These are phyloP conservation scores for Cryoendolithus antarcticus DNA, from an alignment of 2,329 filamentous ascomycete species.

Conservation along the genomic window DNA sequence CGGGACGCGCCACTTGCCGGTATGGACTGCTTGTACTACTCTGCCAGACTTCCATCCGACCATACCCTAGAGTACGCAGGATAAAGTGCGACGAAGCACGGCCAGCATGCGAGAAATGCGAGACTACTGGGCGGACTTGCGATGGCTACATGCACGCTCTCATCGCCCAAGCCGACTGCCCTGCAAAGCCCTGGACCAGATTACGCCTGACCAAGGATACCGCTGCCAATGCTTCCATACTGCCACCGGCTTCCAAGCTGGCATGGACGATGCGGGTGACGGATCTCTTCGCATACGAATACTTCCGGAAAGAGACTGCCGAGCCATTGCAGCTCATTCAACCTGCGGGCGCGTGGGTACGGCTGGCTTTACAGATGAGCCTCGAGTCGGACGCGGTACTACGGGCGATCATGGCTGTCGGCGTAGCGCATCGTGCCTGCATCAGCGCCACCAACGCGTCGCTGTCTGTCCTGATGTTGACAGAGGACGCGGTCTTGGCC, in stretches of 20 bases:
- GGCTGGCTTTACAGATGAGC: conserved; percentile 2
- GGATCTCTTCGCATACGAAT: conserved; percentile 1
- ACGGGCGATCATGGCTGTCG: no score
- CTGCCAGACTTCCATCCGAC: no score
- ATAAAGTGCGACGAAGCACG: conserved; percentile 44
- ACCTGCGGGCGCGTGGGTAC: conserved; percentile 1
- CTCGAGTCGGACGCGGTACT: neutral
- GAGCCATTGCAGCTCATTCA: conserved; percentile 1
- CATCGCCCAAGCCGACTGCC: no score
- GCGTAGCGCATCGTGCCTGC: no score
- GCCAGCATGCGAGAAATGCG: conserved; percentile 39
- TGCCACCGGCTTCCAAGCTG: neutral
- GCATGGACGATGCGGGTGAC: conserved; percentile 2
- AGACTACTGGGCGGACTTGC: conserved; percentile 40
- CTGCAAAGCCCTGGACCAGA: no score
- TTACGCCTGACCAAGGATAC: no score
- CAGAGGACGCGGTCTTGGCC: no score
- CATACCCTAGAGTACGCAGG: conserved; percentile 23
- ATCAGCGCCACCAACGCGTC: no score
- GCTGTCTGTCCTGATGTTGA: no score
- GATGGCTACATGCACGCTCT: conserved; percentile 33
- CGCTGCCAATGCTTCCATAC: no score
- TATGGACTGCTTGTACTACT: no score
- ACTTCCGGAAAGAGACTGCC: neutral
- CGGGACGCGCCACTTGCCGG: no score